Percentiles rank a stretch among this genome's conserved stretches.
phyloP scores from a whole-genome alignment of 75 land plant species.

The Isoetes taiwanensis region DNA sequence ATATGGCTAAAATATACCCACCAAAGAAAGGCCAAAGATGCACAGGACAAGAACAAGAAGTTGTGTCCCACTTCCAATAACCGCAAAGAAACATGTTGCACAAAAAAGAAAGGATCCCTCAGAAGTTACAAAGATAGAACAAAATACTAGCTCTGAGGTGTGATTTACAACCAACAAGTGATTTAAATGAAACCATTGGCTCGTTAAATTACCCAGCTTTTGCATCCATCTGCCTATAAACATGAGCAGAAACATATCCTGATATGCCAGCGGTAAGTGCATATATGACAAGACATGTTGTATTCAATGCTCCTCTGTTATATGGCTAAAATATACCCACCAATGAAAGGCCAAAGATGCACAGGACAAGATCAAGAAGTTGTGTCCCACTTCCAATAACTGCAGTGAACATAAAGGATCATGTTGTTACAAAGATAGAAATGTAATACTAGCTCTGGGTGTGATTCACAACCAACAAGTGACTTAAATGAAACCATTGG shows the following conservation, averaged over 20 bases:
- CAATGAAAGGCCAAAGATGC: conserved; percentile 42
- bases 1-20: neutral
- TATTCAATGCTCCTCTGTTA: conserved; percentile 45
- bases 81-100: too few relatives aligned
- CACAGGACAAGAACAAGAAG: neutral
- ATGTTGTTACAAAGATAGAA: too few relatives aligned
- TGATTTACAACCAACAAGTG: too few relatives aligned
- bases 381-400: conserved; percentile 57
- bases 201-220: conserved; percentile 62
- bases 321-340: conserved; percentile 61
- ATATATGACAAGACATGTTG: conserved; percentile 40
- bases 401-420: conserved; percentile 53
- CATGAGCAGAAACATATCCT: conserved; percentile 42
- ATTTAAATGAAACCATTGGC: too few relatives aligned
- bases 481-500: too few relatives aligned
- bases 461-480: too few relatives aligned
- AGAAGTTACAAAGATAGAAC: too few relatives aligned
- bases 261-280: conserved; percentile 54
- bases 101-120: too few relatives aligned
- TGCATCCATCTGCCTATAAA: conserved; percentile 40
- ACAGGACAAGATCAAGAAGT: conserved; percentile 31
- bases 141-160: too few relatives aligned
- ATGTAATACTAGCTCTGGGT: too few relatives aligned
- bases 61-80: neutral
- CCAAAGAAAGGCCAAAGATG: neutral